Evolutionary conservation across 1,139 yeast genomes (phyloP), one percentile per base, ranked within the genome.

Genomic region (Diutina neorugosa): DNA sequence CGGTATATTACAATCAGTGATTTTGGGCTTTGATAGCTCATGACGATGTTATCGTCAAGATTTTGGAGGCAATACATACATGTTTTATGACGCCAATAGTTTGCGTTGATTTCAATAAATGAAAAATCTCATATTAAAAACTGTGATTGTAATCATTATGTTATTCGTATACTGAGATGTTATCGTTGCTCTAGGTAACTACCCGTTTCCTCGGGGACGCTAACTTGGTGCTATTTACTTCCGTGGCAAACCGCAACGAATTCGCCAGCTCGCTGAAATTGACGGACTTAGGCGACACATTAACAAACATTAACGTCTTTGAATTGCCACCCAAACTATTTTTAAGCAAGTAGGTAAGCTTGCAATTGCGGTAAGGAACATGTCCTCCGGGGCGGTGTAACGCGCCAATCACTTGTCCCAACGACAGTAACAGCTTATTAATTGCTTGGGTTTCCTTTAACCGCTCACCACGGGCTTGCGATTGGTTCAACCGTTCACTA

Each of bases 221-320:
- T 52, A 72, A 61, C 54, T 74, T 76, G 0, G 87, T 82, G 48
- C 70, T 69, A 60, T 84, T 84, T 2, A 86, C 93, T 58, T 89
- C 88, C 6, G 90, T 80, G 0, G 98, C 98, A 73, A 93, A 93
- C 53, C 98, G 72, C 55, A 93, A 71, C 0, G 96, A 88, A 62
- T 88, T 88, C 25, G 91, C 62, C 0, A 96, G 85, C 63, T 93
- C 98, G 58, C 75, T 80, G 52, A 82, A 74, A 64, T 87, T 87
- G 27, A 69, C 69, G 21, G 65, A 66, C 52, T 78, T 68, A 4
- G 96, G 91, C 1, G 96, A 86, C 5, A 91, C 76, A 61, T 90
- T 91, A 14, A 90, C 97, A 73, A 93, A 86, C 97, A 93, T 90
- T 55, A 93, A 71, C 0, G 97, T 90, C 65, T 91, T 93, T 1